Evolutionary conservation across 257 asterid species (phyloP).

Genomic region (Solanum sejunctum): DNA sequence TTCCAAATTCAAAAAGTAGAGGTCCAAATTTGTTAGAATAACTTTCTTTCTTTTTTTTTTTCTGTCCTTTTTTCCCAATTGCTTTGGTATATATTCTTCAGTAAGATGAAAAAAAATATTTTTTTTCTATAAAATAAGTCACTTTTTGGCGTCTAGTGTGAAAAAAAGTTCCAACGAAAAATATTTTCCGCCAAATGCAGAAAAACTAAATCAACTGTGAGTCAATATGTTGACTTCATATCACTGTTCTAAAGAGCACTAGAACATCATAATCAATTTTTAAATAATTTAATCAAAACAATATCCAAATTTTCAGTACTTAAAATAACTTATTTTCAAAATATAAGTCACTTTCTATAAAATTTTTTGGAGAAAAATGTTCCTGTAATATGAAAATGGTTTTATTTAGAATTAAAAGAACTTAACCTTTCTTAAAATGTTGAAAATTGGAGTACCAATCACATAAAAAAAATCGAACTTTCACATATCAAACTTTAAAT

Average conservation of each 20-base stretch:
- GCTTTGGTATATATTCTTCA: neutral
- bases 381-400: neutral
- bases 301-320: neutral
- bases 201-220: neutral
- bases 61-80: neutral
- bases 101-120: neutral
- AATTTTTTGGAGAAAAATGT: neutral
- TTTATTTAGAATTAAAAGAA: neutral
- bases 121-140: neutral
- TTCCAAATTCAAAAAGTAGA: neutral
- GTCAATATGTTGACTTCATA: neutral
- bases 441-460: neutral
- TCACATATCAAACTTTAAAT: neutral
- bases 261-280: neutral
- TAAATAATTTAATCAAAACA: neutral
- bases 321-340: neutral
- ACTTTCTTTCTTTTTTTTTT: neutral
- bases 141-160: neutral
- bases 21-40: neutral
- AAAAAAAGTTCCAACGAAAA: neutral
- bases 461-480: neutral
- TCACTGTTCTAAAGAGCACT: neutral
- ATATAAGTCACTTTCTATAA: neutral
- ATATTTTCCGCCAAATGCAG: neutral
- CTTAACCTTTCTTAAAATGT: neutral